phyloP scores from a whole-genome alignment of 305 asterid genomes.

The Ajuga reptans region DNA sequence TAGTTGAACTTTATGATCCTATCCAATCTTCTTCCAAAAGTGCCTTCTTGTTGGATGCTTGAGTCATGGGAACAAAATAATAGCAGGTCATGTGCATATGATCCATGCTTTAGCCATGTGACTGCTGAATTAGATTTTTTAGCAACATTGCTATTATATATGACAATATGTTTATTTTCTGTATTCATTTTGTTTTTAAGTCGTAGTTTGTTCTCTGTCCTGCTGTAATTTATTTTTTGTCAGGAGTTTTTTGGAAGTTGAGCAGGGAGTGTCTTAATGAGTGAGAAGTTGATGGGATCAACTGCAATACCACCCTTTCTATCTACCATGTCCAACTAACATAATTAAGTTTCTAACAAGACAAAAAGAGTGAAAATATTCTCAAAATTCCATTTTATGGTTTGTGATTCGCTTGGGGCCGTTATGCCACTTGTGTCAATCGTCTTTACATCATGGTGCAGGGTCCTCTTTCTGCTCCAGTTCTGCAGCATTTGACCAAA shows the following conservation, averaged over 20 bases:
- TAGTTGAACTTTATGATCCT: background rate
- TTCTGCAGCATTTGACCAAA: slow-evolving; percentile 77
- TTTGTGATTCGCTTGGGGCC: background rate
- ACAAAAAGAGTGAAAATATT: background rate
- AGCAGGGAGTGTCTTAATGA: background rate
- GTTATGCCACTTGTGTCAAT: background rate
- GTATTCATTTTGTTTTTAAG: background rate
- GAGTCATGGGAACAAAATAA: background rate
- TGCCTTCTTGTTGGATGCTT: background rate
- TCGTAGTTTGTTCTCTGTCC: background rate
- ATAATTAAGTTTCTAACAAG: background rate
- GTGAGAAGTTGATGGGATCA: background rate
- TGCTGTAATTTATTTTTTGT: background rate
- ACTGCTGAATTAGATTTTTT: background rate
- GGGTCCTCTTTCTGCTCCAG: slow-evolving; percentile 97
- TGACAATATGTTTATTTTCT: background rate
- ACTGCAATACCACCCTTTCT: background rate
- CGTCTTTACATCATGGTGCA: slow-evolving; percentile 29
- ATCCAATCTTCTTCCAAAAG: background rate
- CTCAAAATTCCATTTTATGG: background rate
- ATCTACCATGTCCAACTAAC: background rate
- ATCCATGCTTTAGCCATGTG: background rate
- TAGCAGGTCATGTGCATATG: background rate
- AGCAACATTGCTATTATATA: background rate
- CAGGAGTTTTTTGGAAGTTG: background rate